These are phyloP conservation scores for Orbilia quercus DNA, from an alignment of 2,329 filamentous ascomycete genomes.

Conservation along the genomic window DNA sequence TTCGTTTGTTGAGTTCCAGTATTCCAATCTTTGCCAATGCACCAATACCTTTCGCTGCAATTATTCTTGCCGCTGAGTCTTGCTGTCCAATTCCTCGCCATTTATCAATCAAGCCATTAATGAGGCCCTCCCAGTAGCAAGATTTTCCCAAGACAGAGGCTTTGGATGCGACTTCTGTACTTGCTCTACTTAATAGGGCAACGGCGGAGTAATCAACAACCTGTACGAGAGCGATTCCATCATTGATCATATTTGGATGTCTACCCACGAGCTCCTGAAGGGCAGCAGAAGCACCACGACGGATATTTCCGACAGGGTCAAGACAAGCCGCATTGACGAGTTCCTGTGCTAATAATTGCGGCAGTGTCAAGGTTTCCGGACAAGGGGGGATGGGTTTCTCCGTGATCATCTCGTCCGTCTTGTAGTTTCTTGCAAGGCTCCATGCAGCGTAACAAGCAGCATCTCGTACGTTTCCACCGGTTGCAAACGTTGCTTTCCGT, in stretches of 20 bases:
- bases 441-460: constrained; percentile 96
- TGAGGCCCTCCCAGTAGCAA: constrained; percentile 77
- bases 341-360: constrained; percentile 81
- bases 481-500: constrained; percentile 78
- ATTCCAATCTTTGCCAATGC: constrained; percentile 64
- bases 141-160: constrained; percentile 73
- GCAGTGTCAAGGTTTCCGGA: constrained; percentile 62
- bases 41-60: constrained; percentile 77
- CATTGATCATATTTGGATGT: constrained; percentile 83
- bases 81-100: constrained; percentile 90
- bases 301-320: constrained; percentile 91
- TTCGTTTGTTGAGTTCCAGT: constrained; percentile 27
- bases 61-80: constrained; percentile 78
- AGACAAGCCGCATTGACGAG: constrained; percentile 83
- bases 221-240: constrained; percentile 88
- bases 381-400: constrained; percentile 33
- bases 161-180: constrained; percentile 78
- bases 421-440: constrained; percentile 88
- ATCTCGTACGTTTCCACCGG: constrained; percentile 91
- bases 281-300: constrained; percentile 89
- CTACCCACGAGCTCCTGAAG: constrained; percentile 93
- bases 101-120: constrained; percentile 74
- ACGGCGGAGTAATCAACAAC: constrained; percentile 93
- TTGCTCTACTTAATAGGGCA: constrained; percentile 83
- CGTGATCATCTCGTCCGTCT: constrained; percentile 77